Evolutionary conservation across 306 rosid species (phyloP), one percentile per base, ranked within the genome.

Genomic region (Vigna mungo): DNA sequence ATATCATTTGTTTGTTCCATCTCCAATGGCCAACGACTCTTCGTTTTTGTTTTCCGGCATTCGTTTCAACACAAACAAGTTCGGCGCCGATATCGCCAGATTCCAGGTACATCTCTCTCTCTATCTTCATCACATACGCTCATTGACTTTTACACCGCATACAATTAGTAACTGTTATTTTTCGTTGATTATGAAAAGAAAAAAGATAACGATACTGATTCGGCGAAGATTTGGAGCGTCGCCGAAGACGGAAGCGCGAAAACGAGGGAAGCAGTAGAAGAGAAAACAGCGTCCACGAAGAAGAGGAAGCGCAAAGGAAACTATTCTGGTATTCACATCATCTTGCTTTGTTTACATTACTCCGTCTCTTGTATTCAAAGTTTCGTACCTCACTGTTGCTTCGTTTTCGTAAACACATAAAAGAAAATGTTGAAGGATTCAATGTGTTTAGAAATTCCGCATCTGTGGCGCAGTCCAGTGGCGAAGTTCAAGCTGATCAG

Each of bases 1-100:
- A 39, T 20, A 25, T 34, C 41, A 15, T 4, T 66, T 68, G 14
- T 51, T 44, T 41, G 27, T 25, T 25, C 27, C 70, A n/a, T 27
- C 51, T 32, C 49, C 9, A 18, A 95, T 95, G 99, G 84, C 82
- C 6, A 89, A 82, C 67, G 89, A 80, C 73, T 25, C 97, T 61
- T 90, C 96, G 16, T 89, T 88, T 78, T 79, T 95, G 86, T 95
- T 95, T 83, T 46, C 93, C 67, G 97, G 99, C 68, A 85, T 90
- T 75, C 89, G 78, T 71, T 95, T 95, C 63, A 78, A 95, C 66
- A 81, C 87, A 76, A 95, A 84, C 80, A 89, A 83, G 77, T 95
- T 95, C 83, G 83, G 89, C 78, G 3, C 41, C 21, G 99, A 92
- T 69, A 89, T 95, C 55, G 71, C 96, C 49, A 87, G 81, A 81